A percentile compares a stretch with the other conserved stretches of the same genome.
Conservation (phyloP, 257 asterid species). For the Jaltomata sinuosa region DNA sequence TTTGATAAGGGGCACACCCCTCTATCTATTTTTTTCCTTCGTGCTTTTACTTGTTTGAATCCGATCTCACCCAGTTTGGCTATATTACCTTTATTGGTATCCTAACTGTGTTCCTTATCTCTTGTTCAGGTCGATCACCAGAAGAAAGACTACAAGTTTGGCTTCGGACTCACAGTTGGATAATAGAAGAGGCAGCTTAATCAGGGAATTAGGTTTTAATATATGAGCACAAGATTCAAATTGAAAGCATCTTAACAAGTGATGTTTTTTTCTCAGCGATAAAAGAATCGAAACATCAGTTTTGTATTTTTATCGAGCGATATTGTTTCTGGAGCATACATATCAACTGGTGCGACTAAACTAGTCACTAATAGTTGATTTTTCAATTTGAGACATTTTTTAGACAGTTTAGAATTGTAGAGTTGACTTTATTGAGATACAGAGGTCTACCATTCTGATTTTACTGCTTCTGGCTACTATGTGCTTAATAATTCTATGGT, state of each 20-base stretch:
- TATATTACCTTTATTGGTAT: neutral
- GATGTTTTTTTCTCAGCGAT: neutral
- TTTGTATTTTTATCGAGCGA: neutral
- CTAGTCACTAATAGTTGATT: neutral
- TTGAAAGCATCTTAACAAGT: neutral
- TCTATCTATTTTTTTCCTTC: neutral
- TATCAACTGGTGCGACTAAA: neutral
- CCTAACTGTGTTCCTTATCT: neutral
- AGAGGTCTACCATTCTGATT: neutral
- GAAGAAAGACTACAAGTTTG: constrained; percentile 15
- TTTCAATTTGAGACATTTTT: neutral
- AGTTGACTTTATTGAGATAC: neutral
- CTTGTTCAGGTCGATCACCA: constrained; percentile 8
- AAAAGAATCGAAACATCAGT: neutral
- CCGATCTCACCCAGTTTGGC: neutral
- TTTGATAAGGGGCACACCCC: neutral
- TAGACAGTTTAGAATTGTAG: neutral
- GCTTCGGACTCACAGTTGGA: constrained; percentile 1
- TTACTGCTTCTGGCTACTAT: neutral
- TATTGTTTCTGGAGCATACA: neutral
- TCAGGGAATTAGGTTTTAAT: neutral
- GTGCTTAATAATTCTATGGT: neutral
- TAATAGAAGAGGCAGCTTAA: neutral
- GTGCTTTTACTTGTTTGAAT: neutral
- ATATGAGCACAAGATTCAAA: neutral